A percentile compares a stretch with the other conserved stretches of the same genome.
Evolutionary conservation across 2,329 filamentous ascomycete species (phyloP).

Genomic region (Pestalotiopsis sp.): DNA sequence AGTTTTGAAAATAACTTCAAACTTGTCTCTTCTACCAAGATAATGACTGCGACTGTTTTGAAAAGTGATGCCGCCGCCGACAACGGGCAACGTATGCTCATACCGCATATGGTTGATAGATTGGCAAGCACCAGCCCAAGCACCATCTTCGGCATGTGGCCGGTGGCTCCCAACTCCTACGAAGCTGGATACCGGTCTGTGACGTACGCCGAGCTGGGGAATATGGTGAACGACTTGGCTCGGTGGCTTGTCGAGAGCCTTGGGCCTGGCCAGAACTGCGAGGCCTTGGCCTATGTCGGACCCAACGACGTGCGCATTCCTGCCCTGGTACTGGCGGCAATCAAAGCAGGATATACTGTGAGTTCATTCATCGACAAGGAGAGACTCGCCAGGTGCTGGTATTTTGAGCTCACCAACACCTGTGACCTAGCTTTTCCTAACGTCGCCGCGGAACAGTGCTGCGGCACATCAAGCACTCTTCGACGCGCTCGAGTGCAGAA

Average conservation of each 20-base stretch:
- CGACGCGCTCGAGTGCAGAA: conserved; percentile 26
- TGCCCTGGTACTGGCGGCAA: conserved; percentile 19
- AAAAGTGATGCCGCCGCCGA: neutral
- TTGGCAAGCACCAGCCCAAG: conserved; percentile 29
- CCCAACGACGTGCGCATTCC: conserved; percentile 27
- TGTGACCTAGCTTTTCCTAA: conserved; percentile 28
- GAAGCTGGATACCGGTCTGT: conserved; percentile 21
- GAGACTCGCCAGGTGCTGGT: neutral
- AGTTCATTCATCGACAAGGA: neutral
- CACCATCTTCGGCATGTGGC: conserved; percentile 32
- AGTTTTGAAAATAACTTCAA: no score
- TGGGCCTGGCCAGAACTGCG: conserved; percentile 20
- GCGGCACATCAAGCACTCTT: conserved; percentile 33
- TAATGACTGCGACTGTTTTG: neutral
- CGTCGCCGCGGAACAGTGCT: conserved; percentile 37
- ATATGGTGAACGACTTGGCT: conserved; percentile 36
- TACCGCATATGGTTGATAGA: conserved; percentile 35
- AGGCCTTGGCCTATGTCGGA: conserved; percentile 39
- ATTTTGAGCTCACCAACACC: neutral
- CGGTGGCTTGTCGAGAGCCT: conserved; percentile 34
- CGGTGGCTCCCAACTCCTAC: conserved; percentile 24
- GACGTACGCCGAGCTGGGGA: conserved; percentile 23
- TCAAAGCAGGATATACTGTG: conserved; percentile 29
- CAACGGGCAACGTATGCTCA: conserved; percentile 14
- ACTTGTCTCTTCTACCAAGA: neutral